Percentiles rank a stretch among this genome's conserved stretches.
These are phyloP conservation scores for Babesia caballi DNA, from an alignment of 169 alveolate genomes.

Conservation along the genomic window DNA sequence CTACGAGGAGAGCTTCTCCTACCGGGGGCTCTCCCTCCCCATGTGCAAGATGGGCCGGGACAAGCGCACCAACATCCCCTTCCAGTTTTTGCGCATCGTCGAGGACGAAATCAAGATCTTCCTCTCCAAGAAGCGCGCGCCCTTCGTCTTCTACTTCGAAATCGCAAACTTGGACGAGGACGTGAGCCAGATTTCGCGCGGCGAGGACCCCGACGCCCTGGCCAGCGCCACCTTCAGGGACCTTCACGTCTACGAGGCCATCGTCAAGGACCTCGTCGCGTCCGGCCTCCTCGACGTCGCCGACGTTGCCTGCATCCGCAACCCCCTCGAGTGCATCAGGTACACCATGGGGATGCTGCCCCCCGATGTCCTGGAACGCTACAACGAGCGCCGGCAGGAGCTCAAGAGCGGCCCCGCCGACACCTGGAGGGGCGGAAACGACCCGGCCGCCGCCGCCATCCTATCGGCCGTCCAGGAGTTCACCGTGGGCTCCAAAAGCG, in stretches of 20 bases:
- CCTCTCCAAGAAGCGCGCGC: slow-evolving; percentile 84
- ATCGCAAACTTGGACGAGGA: slow-evolving; percentile 87
- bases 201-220: background rate
- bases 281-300: slow-evolving; percentile 31
- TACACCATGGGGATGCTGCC: slow-evolving; percentile 63
- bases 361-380: slow-evolving; percentile 52
- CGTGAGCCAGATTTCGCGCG: slow-evolving; percentile 26
- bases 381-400: slow-evolving; percentile 7
- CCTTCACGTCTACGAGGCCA: slow-evolving; percentile 57
- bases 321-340: slow-evolving; percentile 68
- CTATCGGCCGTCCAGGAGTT: slow-evolving; percentile 31
- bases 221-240: slow-evolving; percentile 24
- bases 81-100: slow-evolving; percentile 77
- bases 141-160: slow-evolving; percentile 82
- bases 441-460: slow-evolving; percentile 17
- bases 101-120: slow-evolving; percentile 80
- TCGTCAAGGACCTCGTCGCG: slow-evolving; percentile 52
- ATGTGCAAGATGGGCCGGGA: slow-evolving; percentile 47
- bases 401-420: slow-evolving; percentile 7
- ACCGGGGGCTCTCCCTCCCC: slow-evolving; percentile 82
- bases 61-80: slow-evolving; percentile 32
- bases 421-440: background rate
- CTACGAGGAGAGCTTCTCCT: slow-evolving; percentile 70
- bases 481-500: slow-evolving; percentile 14
- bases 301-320: slow-evolving; percentile 41